Evolutionary conservation across 2,329 filamentous ascomycete species (phyloP), one percentile per base, ranked within the genome.

Genomic region (Chrysoporthe cubensis): DNA sequence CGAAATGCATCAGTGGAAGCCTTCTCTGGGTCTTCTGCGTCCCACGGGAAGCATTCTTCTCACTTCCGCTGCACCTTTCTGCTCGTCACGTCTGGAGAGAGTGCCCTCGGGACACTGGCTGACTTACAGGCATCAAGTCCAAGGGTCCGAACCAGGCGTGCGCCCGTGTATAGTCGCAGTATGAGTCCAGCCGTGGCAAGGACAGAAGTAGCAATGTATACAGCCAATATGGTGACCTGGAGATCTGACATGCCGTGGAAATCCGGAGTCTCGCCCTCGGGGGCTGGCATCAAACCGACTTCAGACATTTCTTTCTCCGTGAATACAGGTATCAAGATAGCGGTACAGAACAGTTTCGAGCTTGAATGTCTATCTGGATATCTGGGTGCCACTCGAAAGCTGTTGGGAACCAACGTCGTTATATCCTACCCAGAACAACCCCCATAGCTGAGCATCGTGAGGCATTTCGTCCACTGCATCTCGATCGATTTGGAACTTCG

Each of bases 111-210:
- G n/a, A 52, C 14, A 52, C 18, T 21, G 9, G 11, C 14, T 64
- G 16, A 46, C 68, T 46, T 65, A 70, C 68, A 68, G 26, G 68
- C 68, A 66, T 70, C 68, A 14, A 65, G 37, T 7, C 66, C 66
- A 7, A 70, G 62, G 1, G 64, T 68, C 37, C 66, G 66, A 26
- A 63, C 62, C 34, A 70, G 63, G 40, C 44, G 46, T 21, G 59
- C 63, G 6, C 66, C 66, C 1, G 68, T 70, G 6, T 70, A 70
- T 6, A 70, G 62, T 1, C 68, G 63, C 8, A 70, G 21, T 2
- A 63, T 26, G 21, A 70, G 62, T 2, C 63, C 63, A 8, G 66
- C 6, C 2, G 68, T 70, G 9, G 68, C 63, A n/a, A 70, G 21
- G 18, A 34, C 46, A 6, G 63, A 70, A 5, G 68, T 70, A 14